Evolutionary conservation across 345 rosid genomes (phyloP).

Genomic region (Turnera subulata): DNA sequence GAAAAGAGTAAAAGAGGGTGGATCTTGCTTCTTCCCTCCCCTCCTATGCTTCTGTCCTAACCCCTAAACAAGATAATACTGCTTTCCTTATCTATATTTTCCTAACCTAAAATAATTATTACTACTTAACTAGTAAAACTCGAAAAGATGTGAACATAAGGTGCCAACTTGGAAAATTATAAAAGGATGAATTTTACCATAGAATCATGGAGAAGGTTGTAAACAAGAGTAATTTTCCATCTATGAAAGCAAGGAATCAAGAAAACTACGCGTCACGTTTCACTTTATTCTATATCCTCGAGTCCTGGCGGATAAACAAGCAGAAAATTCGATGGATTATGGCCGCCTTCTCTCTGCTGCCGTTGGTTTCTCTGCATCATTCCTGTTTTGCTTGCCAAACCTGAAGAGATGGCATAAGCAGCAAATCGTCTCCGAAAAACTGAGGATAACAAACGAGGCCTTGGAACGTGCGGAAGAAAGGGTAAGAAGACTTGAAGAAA

Average conservation of each 20-base stretch:
- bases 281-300: not conserved
- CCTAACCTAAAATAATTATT: no score
- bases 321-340: slow-evolving; percentile 18
- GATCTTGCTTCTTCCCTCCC: no score
- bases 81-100: no score
- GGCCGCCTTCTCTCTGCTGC: slow-evolving; percentile 27
- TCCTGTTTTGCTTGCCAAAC: slow-evolving; percentile 29
- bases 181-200: no score
- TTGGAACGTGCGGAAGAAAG: slow-evolving; percentile 50
- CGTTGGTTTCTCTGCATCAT: slow-evolving; percentile 46
- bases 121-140: no score
- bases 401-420: slow-evolving; percentile 35
- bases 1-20: no score
- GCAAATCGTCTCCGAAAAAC: slow-evolving; percentile 30
- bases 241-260: slow-evolving; percentile 6
- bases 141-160: no score
- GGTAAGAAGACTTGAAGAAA: slow-evolving; percentile 40
- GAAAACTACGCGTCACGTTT: not conserved
- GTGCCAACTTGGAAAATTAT: no score
- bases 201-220: no score
- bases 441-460: slow-evolving; percentile 46
- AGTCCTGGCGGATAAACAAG: not conserved
- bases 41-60: no score
- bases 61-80: no score
- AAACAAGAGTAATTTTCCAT: not conserved